Evolutionary conservation across 192 early-diverging fungal genomes (phyloP).

Genomic region (Nowakowskiella sp.): DNA sequence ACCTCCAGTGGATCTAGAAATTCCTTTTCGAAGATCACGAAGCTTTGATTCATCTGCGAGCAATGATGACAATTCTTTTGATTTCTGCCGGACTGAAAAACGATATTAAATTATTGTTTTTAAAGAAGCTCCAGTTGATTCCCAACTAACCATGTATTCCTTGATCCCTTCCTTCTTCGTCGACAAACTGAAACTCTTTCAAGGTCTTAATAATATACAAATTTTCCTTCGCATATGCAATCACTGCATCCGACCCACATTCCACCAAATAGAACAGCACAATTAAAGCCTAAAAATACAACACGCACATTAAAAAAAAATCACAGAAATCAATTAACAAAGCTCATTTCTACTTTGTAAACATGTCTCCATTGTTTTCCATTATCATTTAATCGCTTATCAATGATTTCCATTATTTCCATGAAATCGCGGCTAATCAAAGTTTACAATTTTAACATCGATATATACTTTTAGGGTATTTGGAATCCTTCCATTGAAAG

Average conservation of each 20-base stretch:
- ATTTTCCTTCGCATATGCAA: conserved; percentile 82
- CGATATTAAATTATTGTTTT: conserved; percentile 6
- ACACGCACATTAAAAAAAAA: neutral
- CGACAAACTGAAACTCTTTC: conserved; percentile 93
- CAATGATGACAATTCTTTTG: conserved; percentile 79
- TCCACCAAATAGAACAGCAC: conserved; percentile 81
- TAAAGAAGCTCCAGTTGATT: neutral
- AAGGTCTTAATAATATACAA: conserved; percentile 90
- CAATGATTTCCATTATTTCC: conserved; percentile 96
- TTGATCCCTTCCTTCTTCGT: conserved; percentile 86
- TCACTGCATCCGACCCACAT: conserved; percentile 76
- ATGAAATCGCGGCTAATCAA: conserved; percentile 69
- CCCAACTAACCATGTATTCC: conserved; percentile 87
- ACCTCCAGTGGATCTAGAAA: conserved; percentile 55
- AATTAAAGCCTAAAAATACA: conserved; percentile 57
- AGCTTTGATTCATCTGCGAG: conserved; percentile 71
- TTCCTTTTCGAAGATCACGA: conserved; percentile 64
- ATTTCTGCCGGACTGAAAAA: conserved; percentile 76
- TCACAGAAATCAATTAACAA: neutral
- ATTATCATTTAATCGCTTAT: conserved; percentile 94
- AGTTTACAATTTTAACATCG: conserved; percentile 1
- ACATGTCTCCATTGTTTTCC: conserved; percentile 99
- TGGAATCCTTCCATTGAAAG: conserved; percentile 1
- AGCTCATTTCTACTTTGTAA: conserved; percentile 64
- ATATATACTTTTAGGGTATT: neutral